phyloP scores from a whole-genome alignment of 1,284 basidiomycete species.

The Ceratobasidium sp. region DNA sequence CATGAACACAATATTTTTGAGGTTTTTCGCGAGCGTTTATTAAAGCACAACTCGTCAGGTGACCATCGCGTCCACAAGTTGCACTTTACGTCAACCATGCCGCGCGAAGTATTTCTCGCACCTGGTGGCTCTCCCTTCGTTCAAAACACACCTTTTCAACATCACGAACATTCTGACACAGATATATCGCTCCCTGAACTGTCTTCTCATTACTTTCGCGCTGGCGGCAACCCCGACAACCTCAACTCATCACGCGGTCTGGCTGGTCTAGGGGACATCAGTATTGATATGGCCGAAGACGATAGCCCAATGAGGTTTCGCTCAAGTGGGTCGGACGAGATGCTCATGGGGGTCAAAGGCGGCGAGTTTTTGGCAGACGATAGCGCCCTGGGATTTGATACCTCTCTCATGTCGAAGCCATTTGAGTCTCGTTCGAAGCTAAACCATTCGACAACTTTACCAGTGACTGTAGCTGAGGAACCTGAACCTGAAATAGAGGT shows the following conservation, averaged over 20 bases:
- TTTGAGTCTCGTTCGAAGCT: slow-evolving; percentile 25
- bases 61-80: slow-evolving; percentile 28
- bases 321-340: slow-evolving; percentile 31
- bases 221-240: slow-evolving; percentile 3
- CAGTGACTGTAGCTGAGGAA: slow-evolving; percentile 3
- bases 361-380: slow-evolving; percentile 41
- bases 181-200: slow-evolving; percentile 20
- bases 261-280: slow-evolving; percentile 33
- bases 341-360: slow-evolving; percentile 41
- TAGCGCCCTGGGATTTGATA: slow-evolving; percentile 39
- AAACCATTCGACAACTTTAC: slow-evolving; percentile 20
- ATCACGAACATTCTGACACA: not conserved
- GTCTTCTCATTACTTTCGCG: slow-evolving; percentile 25
- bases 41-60: slow-evolving; percentile 22
- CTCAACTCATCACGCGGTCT: slow-evolving; percentile 32
- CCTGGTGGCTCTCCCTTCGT: slow-evolving; percentile 40
- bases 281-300: slow-evolving; percentile 28
- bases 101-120: slow-evolving; percentile 40
- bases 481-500: slow-evolving; percentile 6
- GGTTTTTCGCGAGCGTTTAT: not conserved
- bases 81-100: slow-evolving; percentile 23
- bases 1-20: not conserved
- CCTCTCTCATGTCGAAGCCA: slow-evolving; percentile 19
- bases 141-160: slow-evolving; percentile 14
- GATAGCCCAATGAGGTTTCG: slow-evolving; percentile 29